Conservation (phyloP, 2,329 filamentous ascomycete genomes). For the Didymosphaeria variabile region DNA sequence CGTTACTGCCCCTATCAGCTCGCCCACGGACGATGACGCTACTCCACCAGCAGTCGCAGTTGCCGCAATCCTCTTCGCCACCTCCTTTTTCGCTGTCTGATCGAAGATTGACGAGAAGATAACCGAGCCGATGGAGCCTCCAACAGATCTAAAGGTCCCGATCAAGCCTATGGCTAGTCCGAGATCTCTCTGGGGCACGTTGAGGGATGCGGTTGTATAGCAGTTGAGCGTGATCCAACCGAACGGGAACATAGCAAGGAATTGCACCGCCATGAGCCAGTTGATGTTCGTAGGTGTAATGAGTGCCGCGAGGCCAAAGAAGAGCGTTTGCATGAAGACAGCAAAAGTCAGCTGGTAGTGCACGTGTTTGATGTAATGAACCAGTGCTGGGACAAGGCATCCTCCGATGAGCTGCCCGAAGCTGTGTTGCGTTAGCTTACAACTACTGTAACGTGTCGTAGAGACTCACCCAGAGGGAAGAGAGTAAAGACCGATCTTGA, state of each 20-base stretch:
- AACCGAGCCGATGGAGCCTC: slow-evolving; percentile 31
- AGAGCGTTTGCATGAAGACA: slow-evolving; percentile 33
- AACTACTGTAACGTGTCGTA: background rate
- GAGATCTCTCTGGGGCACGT: slow-evolving; percentile 31
- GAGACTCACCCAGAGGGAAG: slow-evolving; percentile 27
- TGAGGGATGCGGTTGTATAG: slow-evolving; percentile 29
- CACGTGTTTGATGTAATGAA: slow-evolving; percentile 31
- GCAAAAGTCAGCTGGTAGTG: slow-evolving; percentile 30
- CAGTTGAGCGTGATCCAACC: slow-evolving; percentile 33
- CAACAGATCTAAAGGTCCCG: slow-evolving; percentile 31
- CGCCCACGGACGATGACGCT: slow-evolving; percentile 22
- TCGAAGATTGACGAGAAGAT: slow-evolving; percentile 32
- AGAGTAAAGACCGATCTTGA: slow-evolving; percentile 31
- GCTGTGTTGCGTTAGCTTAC: slow-evolving; percentile 17
- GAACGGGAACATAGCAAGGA: slow-evolving; percentile 35
- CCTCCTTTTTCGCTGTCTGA: slow-evolving; percentile 34
- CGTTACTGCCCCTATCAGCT: slow-evolving; percentile 41
- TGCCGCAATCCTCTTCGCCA: slow-evolving; percentile 35
- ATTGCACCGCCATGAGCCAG: slow-evolving; percentile 32
- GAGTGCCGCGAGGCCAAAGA: slow-evolving; percentile 34
- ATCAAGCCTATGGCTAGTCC: slow-evolving; percentile 32
- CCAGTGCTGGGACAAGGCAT: slow-evolving; percentile 25
- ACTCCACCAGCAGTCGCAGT: slow-evolving; percentile 41
- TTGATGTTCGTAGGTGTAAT: slow-evolving; percentile 28
- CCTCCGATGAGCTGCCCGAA: slow-evolving; percentile 27